phyloP scores from a whole-genome alignment of 2,329 filamentous ascomycete genomes.

The Alternaria longipes region DNA sequence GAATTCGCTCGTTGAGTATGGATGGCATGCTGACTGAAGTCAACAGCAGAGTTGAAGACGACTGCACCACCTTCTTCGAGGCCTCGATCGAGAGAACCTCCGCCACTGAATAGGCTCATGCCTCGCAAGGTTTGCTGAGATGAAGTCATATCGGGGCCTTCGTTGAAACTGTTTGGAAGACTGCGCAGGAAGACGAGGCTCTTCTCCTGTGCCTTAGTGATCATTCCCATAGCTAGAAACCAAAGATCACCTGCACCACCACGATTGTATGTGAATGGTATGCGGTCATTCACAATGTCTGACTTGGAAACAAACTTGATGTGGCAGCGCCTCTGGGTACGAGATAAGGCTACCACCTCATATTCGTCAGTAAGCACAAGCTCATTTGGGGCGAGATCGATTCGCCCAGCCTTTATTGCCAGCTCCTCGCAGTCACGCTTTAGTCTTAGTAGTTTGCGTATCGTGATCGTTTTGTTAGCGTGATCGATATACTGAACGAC shows the following conservation, averaged over 20 bases:
- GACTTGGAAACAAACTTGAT: slow-evolving; percentile 63
- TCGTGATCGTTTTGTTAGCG: slow-evolving; percentile 43
- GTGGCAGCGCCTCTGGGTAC: slow-evolving; percentile 66
- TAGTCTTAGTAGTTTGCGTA: slow-evolving; percentile 66
- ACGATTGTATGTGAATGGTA: slow-evolving; percentile 72
- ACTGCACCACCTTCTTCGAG: slow-evolving; percentile 76
- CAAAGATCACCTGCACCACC: slow-evolving; percentile 73
- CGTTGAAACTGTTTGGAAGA: slow-evolving; percentile 41
- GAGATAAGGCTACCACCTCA: slow-evolving; percentile 47
- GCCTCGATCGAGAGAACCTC: slow-evolving; percentile 79
- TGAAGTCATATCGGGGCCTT: slow-evolving; percentile 66
- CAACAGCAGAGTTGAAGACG: slow-evolving; percentile 72
- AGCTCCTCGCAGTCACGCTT: slow-evolving; percentile 50
- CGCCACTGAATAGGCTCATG: slow-evolving; percentile 79
- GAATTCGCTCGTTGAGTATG: slow-evolving; percentile 78
- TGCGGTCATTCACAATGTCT: slow-evolving; percentile 41
- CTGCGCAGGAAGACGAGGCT: slow-evolving; percentile 18
- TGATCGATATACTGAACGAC: slow-evolving; percentile 61
- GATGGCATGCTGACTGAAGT: slow-evolving; percentile 70
- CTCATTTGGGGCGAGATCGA: slow-evolving; percentile 61
- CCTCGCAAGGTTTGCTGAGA: slow-evolving; percentile 50
- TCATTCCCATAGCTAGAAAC: slow-evolving; percentile 61
- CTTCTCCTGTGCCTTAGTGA: slow-evolving; percentile 13
- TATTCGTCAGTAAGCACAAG: slow-evolving; percentile 65
- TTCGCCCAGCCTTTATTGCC: slow-evolving; percentile 26